A percentile compares a stretch with the other conserved stretches of the same genome.
Evolutionary conservation across 805 yeast species (phyloP).

Genomic region (Isabelozyma pseudorhagii): DNA sequence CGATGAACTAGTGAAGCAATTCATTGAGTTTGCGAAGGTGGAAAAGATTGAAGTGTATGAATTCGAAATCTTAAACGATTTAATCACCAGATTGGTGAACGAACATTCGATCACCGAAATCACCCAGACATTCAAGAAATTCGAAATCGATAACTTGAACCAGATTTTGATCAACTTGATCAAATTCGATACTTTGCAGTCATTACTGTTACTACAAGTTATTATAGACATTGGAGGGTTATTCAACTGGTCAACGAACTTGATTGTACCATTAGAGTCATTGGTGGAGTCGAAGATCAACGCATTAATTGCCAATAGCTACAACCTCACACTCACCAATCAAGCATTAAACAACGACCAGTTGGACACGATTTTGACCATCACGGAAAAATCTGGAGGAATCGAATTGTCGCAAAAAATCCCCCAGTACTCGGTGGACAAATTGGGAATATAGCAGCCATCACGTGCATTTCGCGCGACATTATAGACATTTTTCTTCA

Average conservation of each 20-base stretch:
- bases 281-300: slow-evolving; percentile 49
- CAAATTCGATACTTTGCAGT: slow-evolving; percentile 43
- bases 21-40: slow-evolving; percentile 48
- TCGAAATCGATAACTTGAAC: slow-evolving; percentile 29
- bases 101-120: slow-evolving; percentile 63
- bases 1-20: slow-evolving; percentile 58
- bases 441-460: slow-evolving; percentile 30
- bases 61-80: slow-evolving; percentile 59
- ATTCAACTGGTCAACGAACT: slow-evolving; percentile 57
- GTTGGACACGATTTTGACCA: slow-evolving; percentile 31
- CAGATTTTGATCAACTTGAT: slow-evolving; percentile 33
- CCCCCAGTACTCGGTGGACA: slow-evolving; percentile 57
- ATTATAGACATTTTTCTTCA: background rate
- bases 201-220: slow-evolving; percentile 60
- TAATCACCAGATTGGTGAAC: slow-evolving; percentile 60
- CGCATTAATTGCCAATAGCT: slow-evolving; percentile 38
- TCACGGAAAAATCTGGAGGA: slow-evolving; percentile 24
- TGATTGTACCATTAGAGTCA: slow-evolving; percentile 42
- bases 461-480: background rate
- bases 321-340: slow-evolving; percentile 44
- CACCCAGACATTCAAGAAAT: slow-evolving; percentile 42
- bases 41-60: slow-evolving; percentile 20
- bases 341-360: slow-evolving; percentile 34
- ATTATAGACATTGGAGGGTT: slow-evolving; percentile 74
- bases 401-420: slow-evolving; percentile 36